Conservation (phyloP, 306 rosid genomes). For the Prunus salicina region DNA sequence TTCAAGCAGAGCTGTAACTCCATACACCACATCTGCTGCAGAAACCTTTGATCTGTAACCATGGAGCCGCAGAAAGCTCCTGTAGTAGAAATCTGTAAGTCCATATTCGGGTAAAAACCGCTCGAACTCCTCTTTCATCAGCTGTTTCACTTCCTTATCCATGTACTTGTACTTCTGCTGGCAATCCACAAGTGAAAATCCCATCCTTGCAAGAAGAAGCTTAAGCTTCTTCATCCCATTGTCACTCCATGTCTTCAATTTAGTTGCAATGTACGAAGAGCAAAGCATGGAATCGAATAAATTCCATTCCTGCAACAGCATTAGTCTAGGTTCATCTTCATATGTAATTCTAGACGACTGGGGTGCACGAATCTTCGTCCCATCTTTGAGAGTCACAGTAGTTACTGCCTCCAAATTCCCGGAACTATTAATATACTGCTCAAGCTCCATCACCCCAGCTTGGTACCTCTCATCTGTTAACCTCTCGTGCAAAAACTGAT, state of each 20-base stretch:
- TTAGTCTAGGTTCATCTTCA: slow-evolving; percentile 91
- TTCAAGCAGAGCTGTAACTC: slow-evolving; percentile 91
- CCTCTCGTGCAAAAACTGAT: slow-evolving; percentile 89
- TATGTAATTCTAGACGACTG: slow-evolving; percentile 61
- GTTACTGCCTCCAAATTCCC: slow-evolving; percentile 79
- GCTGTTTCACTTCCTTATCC: slow-evolving; percentile 81
- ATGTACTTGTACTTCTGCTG: slow-evolving; percentile 91
- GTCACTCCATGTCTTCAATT: slow-evolving; percentile 95
- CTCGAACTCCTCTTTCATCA: slow-evolving; percentile 81
- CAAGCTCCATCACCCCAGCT: slow-evolving; percentile 92
- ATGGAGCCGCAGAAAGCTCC: slow-evolving; percentile 72
- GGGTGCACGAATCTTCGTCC: slow-evolving; percentile 79
- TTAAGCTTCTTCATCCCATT: slow-evolving; percentile 87
- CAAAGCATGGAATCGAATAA: slow-evolving; percentile 90
- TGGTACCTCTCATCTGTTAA: slow-evolving; percentile 86
- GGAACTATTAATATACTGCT: slow-evolving; percentile 76
- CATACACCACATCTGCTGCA: slow-evolving; percentile 98
- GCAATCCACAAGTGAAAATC: slow-evolving; percentile 88
- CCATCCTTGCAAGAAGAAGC: slow-evolving; percentile 91
- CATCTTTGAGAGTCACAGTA: slow-evolving; percentile 74
- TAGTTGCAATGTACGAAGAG: slow-evolving; percentile 80
- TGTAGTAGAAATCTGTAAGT: slow-evolving; percentile 77
- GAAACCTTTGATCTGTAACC: slow-evolving; percentile 85
- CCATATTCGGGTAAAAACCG: slow-evolving; percentile 82
- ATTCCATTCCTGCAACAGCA: slow-evolving; percentile 92